Evolutionary conservation across 2,329 filamentous ascomycete genomes (phyloP), one percentile per base, ranked within the genome.

Genomic region (Cryphonectria nitschkei): DNA sequence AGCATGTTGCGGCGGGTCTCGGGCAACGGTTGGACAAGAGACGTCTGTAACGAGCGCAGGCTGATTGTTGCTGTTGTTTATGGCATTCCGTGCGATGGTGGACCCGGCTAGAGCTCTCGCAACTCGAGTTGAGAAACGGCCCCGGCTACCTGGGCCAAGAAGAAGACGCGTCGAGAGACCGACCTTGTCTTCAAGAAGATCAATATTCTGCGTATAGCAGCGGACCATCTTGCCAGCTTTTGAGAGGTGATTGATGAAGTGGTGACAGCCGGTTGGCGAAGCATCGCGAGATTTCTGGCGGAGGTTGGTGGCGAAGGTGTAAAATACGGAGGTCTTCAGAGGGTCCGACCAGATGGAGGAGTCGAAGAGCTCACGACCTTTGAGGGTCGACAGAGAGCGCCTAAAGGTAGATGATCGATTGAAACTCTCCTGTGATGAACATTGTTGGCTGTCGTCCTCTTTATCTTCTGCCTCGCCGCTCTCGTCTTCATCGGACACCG

Each of bases 131-230:
- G 86, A 88, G 75, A 91, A 91, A 1, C 89, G 83, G 14, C 86
- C 85, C 56, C 87, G 85, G 74, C 85, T 88, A 1, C 91, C 91
- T 0, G 89, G 86, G 0, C 91, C 91, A 43, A 87, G 83, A 14
- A 83, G 81, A 11, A 93, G 82, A 68, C 89, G 86, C 0, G 89
- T 92, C 22, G 85, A 88, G 3, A 93, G 82, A 3, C 90, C 91
- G 60, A 92, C 89, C 70, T 91, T 89, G 76, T 90, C 88, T 77
- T 93, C 91, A 8, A 93, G 87, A 73, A 89, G 88, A 74, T 93
- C 91, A 74, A 93, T 93, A 74, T 93, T 93, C 75, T 93, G 91
- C 0, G 91, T 93, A 75, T 93, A 93, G 75, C 90, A 92, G 54
- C 91, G 84, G 43, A 92, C 89, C 6, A 93, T 83, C 73, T 91